phyloP scores from a whole-genome alignment of 2,329 filamentous ascomycete species.

The Curvularia eragrostidis region DNA sequence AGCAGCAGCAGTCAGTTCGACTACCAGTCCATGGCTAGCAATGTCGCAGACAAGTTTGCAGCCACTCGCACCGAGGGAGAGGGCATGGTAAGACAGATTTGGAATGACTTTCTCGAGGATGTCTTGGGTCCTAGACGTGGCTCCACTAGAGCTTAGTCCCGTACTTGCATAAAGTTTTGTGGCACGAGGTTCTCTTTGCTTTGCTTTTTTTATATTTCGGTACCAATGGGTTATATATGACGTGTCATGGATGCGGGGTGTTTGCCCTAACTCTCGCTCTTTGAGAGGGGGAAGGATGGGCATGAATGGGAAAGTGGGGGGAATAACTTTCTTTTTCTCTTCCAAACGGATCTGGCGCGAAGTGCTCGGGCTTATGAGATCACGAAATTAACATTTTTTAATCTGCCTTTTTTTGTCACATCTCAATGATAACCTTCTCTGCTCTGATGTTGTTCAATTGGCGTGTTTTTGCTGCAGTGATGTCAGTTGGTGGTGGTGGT shows the following conservation, averaged over 20 bases:
- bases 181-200: background rate
- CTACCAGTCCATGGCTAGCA: conserved; percentile 63
- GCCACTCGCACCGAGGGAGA: conserved; percentile 50
- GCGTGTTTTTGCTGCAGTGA: too few species aligned
- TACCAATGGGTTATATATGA: background rate
- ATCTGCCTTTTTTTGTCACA: background rate
- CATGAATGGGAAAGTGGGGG: too few species aligned
- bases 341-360: conserved; percentile 34
- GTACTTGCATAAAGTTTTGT: background rate
- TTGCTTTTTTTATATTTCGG: background rate
- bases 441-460: too few species aligned
- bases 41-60: conserved; percentile 47
- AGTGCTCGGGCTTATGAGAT: conserved; percentile 48
- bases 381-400: conserved; percentile 31
- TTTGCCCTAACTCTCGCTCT: too few species aligned
- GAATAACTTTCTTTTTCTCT: too few species aligned
- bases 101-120: conserved; percentile 59
- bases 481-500: too few species aligned
- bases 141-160: conserved; percentile 33
- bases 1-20: conserved; percentile 61
- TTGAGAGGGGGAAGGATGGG: too few species aligned
- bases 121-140: conserved; percentile 50
- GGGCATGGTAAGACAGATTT: conserved; percentile 54
- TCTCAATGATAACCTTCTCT: too few species aligned
- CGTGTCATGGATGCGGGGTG: background rate